A percentile compares a stretch with the other conserved stretches of the same genome.
These are phyloP conservation scores for Sporothrix dimorphospora DNA, from an alignment of 2,329 filamentous ascomycete species.

Conservation along the genomic window DNA sequence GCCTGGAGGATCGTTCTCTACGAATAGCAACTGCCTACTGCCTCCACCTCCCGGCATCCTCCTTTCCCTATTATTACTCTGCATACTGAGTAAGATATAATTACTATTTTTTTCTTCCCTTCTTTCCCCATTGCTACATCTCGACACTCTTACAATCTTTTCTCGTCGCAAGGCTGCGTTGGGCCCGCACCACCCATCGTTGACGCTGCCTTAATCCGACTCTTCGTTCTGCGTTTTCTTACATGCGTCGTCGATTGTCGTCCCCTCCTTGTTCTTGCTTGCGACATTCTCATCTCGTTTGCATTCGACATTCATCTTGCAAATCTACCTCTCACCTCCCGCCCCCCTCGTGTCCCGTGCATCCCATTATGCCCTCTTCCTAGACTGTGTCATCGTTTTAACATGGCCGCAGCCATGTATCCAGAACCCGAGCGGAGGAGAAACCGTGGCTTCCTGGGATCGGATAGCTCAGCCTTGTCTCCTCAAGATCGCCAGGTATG, in stretches of 20 bases:
- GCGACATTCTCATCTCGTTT: no score
- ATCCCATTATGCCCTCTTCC: conserved; percentile 2
- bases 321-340: not conserved
- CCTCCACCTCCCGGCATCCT: conserved; percentile 4
- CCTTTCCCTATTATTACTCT: conserved; percentile 4
- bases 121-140: not conserved
- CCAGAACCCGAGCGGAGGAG: conserved; percentile 43
- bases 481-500: conserved; percentile 53
- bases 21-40: not conserved
- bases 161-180: conserved; percentile 19
- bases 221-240: not conserved
- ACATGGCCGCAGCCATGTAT: conserved; percentile 37
- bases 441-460: conserved; percentile 56
- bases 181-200: conserved; percentile 6
- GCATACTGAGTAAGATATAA: not conserved
- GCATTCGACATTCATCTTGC: not conserved
- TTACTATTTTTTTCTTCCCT: not conserved
- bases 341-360: not conserved
- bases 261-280: not conserved
- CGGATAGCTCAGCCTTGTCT: conserved; percentile 55
- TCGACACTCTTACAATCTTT: not conserved
- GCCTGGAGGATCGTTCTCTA: conserved; percentile 17
- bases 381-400: conserved; percentile 7
- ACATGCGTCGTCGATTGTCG: not conserved
- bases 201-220: not conserved